A percentile compares a stretch with the other conserved stretches of the same genome.
phyloP scores from a whole-genome alignment of 2,329 filamentous ascomycete genomes.

The Neocucurbitaria cava region DNA sequence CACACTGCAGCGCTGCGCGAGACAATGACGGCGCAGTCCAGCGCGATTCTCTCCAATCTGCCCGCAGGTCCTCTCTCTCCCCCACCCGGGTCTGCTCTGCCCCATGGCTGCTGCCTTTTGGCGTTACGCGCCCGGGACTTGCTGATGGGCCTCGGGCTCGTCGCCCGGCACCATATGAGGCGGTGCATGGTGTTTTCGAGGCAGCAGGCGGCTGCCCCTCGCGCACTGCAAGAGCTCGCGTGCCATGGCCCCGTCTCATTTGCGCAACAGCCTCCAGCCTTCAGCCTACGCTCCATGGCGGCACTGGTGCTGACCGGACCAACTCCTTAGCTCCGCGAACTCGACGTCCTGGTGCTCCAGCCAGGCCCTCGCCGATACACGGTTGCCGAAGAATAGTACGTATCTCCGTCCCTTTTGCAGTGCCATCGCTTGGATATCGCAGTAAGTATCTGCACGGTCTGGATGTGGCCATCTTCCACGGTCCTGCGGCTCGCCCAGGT shows the following conservation, averaged over 20 bases:
- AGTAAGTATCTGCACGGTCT: neutral
- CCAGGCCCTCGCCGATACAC: neutral
- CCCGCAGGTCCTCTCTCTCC: constrained; percentile 25
- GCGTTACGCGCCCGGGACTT: constrained; percentile 6
- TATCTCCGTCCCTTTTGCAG: neutral
- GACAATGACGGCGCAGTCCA: constrained; percentile 25
- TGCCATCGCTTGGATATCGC: neutral
- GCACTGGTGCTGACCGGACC: neutral
- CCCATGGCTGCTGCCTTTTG: constrained; percentile 1
- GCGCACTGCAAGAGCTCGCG: constrained; percentile 25
- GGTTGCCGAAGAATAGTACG: no score
- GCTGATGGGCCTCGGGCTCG: neutral
- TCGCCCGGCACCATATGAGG: neutral
- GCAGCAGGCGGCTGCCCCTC: constrained; percentile 12
- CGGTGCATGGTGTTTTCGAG: constrained; percentile 17
- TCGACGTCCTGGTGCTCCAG: neutral
- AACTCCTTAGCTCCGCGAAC: neutral
- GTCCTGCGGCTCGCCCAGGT: neutral
- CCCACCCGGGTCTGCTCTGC: constrained; percentile 13
- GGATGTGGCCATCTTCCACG: neutral
- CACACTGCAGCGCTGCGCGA: constrained; percentile 1
- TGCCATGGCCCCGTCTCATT: constrained; percentile 21
- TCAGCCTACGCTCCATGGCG: neutral
- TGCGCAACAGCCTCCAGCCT: neutral
- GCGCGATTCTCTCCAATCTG: no score